These are phyloP conservation scores for Colletotrichum graminicola DNA, from an alignment of 2,329 filamentous ascomycete genomes.

Conservation along the genomic window DNA sequence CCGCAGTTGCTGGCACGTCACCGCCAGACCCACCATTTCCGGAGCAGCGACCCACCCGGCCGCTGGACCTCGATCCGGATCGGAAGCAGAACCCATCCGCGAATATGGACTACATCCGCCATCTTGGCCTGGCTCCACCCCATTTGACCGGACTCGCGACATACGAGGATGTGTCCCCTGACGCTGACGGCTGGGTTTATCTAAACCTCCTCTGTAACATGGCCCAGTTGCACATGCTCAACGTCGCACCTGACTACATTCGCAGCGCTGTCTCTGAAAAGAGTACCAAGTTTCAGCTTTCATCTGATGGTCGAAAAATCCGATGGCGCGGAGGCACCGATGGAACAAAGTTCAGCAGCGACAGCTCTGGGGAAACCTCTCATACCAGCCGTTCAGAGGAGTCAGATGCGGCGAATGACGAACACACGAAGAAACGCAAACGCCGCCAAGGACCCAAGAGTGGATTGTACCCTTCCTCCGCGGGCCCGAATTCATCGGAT, in stretches of 20 bases:
- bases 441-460: constrained; percentile 41
- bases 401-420: constrained; percentile 58
- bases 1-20: constrained; percentile 54
- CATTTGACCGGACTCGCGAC: constrained; percentile 52
- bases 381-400: constrained; percentile 63
- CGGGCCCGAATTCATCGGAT: constrained; percentile 49
- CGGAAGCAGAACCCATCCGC: constrained; percentile 80
- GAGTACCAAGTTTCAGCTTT: constrained; percentile 82
- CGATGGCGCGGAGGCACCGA: constrained; percentile 80
- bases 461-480: constrained; percentile 49
- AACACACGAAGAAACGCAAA: constrained; percentile 61
- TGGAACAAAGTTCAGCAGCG: constrained; percentile 75
- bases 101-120: constrained; percentile 84
- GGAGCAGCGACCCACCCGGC: constrained; percentile 82
- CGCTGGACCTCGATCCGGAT: constrained; percentile 81
- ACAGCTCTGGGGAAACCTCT: constrained; percentile 66
- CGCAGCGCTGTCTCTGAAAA: constrained; percentile 77
- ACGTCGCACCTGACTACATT: constrained; percentile 83
- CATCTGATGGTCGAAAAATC: constrained; percentile 81
- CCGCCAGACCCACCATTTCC: constrained; percentile 57
- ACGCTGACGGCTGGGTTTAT: constrained; percentile 83
- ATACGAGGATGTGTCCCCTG: constrained; percentile 65
- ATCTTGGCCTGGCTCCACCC: constrained; percentile 75
- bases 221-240: constrained; percentile 87
- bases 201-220: constrained; percentile 84